Evolutionary conservation across 2,329 filamentous ascomycete species (phyloP).

Genomic region (Trichoderma sp.): DNA sequence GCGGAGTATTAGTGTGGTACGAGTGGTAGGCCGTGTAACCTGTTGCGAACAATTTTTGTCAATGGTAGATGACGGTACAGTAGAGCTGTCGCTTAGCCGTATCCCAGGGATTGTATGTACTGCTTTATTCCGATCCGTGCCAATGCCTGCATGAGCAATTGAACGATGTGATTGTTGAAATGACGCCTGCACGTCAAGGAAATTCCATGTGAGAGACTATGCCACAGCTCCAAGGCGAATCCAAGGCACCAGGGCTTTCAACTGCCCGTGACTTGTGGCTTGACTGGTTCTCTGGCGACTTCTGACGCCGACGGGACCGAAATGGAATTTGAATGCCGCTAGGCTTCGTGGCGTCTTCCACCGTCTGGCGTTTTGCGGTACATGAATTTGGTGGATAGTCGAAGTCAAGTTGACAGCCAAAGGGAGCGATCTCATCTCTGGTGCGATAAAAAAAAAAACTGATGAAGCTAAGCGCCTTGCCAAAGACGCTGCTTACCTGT

Average conservation of each 20-base stretch:
- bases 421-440: neutral
- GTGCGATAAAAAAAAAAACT: neutral
- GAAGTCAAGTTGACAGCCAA: neutral
- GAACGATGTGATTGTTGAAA: neutral
- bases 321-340: neutral
- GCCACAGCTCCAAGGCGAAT: neutral
- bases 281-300: neutral
- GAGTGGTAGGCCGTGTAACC: neutral
- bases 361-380: neutral
- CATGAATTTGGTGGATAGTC: neutral
- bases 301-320: slow-evolving; percentile 10
- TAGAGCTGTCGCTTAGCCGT: neutral
- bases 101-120: neutral
- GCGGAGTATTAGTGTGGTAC: neutral
- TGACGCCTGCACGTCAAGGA: neutral
- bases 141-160: neutral
- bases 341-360: slow-evolving; percentile 1
- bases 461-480: neutral
- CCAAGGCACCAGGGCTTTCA: neutral
- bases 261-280: neutral
- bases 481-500: neutral
- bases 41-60: neutral
- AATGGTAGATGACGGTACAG: neutral
- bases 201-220: neutral
- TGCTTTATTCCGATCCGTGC: neutral